phyloP scores from a whole-genome alignment of 1,284 basidiomycete species.

The Cutaneotrichosporon cutaneum region DNA sequence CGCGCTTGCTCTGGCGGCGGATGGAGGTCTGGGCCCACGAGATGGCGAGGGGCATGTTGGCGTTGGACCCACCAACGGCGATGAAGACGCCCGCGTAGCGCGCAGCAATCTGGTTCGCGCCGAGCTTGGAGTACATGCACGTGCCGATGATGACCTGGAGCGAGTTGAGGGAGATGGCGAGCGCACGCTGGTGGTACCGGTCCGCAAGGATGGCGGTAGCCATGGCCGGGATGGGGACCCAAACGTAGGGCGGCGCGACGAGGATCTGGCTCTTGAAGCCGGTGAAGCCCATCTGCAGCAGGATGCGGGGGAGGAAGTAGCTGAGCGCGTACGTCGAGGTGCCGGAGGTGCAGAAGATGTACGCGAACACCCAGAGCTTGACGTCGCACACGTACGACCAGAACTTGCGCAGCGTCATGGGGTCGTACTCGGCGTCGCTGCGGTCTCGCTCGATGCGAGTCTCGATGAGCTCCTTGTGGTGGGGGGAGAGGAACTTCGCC shows the following conservation, averaged over 20 bases:
- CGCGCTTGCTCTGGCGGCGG: slow-evolving; percentile 50
- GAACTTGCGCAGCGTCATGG: slow-evolving; percentile 47
- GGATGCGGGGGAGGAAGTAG: slow-evolving; percentile 54
- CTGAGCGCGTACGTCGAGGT: slow-evolving; percentile 29
- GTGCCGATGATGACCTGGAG: slow-evolving; percentile 20
- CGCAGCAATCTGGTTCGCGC: slow-evolving; percentile 3
- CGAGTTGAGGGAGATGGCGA: slow-evolving; percentile 19
- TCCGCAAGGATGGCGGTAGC: slow-evolving; percentile 48
- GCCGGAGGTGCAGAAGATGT: slow-evolving; percentile 41
- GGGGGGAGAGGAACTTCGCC: slow-evolving; percentile 16
- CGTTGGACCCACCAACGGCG: slow-evolving; percentile 45
- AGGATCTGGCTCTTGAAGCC: slow-evolving; percentile 42
- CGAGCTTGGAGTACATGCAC: slow-evolving; percentile 22
- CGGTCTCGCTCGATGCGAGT: slow-evolving; percentile 24
- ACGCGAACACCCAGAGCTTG: slow-evolving; percentile 54
- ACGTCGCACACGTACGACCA: slow-evolving; percentile 46
- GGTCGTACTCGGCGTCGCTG: slow-evolving; percentile 51
- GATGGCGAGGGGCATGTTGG: slow-evolving; percentile 43
- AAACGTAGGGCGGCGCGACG: slow-evolving; percentile 52
- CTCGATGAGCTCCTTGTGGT: slow-evolving; percentile 16
- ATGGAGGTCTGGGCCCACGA: slow-evolving; percentile 53
- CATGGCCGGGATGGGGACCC: slow-evolving; percentile 47
- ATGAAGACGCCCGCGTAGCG: slow-evolving; percentile 48
- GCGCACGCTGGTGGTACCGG: slow-evolving; percentile 26
- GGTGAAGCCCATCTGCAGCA: slow-evolving; percentile 50